Evolutionary conservation across 1,284 basidiomycete species (phyloP), one percentile per base, ranked within the genome.

Genomic region (Ustilago hordei): DNA sequence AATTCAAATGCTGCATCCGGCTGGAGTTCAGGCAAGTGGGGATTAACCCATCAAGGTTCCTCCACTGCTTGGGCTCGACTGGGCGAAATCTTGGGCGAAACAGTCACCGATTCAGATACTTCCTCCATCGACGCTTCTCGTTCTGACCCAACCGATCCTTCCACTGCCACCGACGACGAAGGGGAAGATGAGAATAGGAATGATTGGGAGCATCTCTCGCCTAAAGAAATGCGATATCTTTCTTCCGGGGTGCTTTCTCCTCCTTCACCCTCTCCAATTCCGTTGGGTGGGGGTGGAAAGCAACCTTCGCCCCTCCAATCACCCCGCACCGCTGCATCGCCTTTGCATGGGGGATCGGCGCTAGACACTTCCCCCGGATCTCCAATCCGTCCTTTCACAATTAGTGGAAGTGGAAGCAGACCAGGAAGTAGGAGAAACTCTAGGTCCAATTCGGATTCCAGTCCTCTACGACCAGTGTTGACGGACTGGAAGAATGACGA

Each of bases 131-230:
- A 62, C 55, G 39, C 56, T 36, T 52, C 63, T 36, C 57, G 54
- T 11, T 57, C 65, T 13, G 47, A 34, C 41, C 54, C 31, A 0
- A 31, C 48, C 4, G 31, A 50, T n/a, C 19, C 58, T 7, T 48
- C 15, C 36, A 57, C 57, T 2, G 41, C 38, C 28, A 70, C 57
- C 4, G 73, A 69, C 15, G 70, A 54, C 32, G 59, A 65, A 8
- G 55, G 23, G n/a, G 60, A 61, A 32, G 80, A 83, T 57, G 81
- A 79, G 55, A 82, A 82, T 32, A 66, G 73, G 28, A 81, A 78
- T 50, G 75, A 79, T 34, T 85, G 84, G 84, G 84, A 85, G 52
- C 80, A 84, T 57, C 64, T 85, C 39, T 79, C 75, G 34, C 84
- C 84, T 11, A 79, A 80, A 41, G 84, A 84, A 50, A 85, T 85